A percentile compares a stretch with the other conserved stretches of the same genome.
Evolutionary conservation across 495 filamentous ascomycete species (phyloP).

Genomic region (Xylaria intraflava): DNA sequence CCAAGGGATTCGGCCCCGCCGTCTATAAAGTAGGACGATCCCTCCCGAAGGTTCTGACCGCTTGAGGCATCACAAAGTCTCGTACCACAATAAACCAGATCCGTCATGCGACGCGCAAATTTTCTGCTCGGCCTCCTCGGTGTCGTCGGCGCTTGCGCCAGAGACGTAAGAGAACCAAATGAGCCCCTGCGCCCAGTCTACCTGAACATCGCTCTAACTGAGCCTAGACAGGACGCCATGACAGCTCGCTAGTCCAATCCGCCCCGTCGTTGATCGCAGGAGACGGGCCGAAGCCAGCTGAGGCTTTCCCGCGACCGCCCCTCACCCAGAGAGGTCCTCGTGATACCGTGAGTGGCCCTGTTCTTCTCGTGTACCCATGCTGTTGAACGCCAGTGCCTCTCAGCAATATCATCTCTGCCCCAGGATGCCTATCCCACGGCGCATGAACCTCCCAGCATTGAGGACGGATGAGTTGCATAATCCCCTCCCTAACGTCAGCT

Average conservation of each 20-base stretch:
- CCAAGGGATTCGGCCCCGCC: not conserved
- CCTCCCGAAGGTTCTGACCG: not conserved
- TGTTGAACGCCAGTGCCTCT: not conserved
- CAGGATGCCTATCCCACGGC: not conserved
- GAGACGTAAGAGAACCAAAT: constrained; percentile 2
- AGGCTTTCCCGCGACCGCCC: not conserved
- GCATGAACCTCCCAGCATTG: not conserved
- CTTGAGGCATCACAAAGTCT: not conserved
- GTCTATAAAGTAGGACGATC: not conserved
- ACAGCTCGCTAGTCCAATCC: not conserved
- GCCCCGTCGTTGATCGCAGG: not conserved
- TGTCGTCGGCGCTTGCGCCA: not conserved
- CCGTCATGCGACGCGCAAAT: not conserved
- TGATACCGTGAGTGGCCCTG: not conserved
- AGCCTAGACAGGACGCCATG: not conserved
- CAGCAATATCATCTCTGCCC: not conserved
- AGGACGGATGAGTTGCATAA: not conserved
- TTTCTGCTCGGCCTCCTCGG: not conserved
- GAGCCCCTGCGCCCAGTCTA: not conserved
- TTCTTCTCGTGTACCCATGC: not conserved
- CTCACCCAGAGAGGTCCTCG: not conserved
- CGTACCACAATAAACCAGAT: not conserved
- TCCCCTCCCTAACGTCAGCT: not conserved
- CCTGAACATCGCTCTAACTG: not conserved
- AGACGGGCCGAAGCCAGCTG: not conserved